Evolutionary conservation across 176 grass and related monocot genomes (phyloP).

Genomic region (Canna indica): DNA sequence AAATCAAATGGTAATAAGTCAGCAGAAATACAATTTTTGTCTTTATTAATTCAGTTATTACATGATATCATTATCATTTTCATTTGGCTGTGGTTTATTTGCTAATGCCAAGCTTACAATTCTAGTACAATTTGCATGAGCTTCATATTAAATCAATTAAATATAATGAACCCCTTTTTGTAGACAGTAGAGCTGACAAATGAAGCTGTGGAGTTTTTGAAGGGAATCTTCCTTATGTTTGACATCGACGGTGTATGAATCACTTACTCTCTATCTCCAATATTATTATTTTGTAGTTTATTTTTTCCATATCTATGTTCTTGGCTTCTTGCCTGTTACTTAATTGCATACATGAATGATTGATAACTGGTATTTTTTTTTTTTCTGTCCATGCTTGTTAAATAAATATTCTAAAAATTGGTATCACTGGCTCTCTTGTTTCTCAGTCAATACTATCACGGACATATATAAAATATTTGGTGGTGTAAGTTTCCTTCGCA

Average conservation of each 20-base stretch:
- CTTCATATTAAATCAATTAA: not conserved
- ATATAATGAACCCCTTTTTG: slow-evolving; percentile 12
- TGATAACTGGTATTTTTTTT: not conserved
- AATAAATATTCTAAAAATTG: too few species aligned
- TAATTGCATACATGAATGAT: too few species aligned
- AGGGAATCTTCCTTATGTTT: slow-evolving; percentile 71
- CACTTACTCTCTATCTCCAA: slow-evolving; percentile 7
- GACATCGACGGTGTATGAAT: slow-evolving; percentile 83
- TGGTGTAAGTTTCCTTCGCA: not conserved
- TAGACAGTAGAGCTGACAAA: slow-evolving; percentile 82
- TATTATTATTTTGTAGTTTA: not conserved
- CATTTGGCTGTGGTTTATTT: not conserved
- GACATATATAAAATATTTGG: too few species aligned
- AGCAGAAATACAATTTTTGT: not conserved
- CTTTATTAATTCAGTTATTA: not conserved
- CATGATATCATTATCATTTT: not conserved
- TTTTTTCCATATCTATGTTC: not conserved
- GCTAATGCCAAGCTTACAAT: not conserved
- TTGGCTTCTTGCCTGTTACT: not conserved
- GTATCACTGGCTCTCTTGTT: not conserved
- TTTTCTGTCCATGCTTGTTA: too few species aligned
- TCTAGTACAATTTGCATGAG: not conserved
- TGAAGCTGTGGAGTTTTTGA: slow-evolving; percentile 76
- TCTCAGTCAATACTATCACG: not conserved
- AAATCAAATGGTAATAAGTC: too few species aligned